A percentile compares a stretch with the other conserved stretches of the same genome.
phyloP scores from a whole-genome alignment of 495 filamentous ascomycete genomes.

The Umbilicaria muhlenbergii region DNA sequence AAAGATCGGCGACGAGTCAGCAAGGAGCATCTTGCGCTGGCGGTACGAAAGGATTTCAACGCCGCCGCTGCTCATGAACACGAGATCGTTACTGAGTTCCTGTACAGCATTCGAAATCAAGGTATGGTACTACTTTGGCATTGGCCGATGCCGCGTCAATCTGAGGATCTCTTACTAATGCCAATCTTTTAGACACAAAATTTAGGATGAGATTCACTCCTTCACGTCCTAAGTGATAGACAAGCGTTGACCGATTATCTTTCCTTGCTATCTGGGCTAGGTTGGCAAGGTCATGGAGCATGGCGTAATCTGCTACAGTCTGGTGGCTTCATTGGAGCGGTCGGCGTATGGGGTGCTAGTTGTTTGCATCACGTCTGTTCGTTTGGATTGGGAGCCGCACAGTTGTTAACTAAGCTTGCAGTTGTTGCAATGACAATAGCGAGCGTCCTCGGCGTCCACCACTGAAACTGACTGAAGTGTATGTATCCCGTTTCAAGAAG shows the following conservation, averaged over 20 bases:
- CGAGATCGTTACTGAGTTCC: slow-evolving; percentile 59
- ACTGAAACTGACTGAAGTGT: too few species aligned
- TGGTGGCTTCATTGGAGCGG: too few species aligned
- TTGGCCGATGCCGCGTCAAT: not conserved
- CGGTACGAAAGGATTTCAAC: slow-evolving; percentile 70
- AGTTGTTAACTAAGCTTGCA: too few species aligned
- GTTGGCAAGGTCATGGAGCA: too few species aligned
- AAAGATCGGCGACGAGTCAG: slow-evolving; percentile 42
- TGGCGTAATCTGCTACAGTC: too few species aligned
- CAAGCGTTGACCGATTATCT: not conserved
- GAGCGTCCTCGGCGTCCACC: too few species aligned
- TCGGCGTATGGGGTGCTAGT: too few species aligned
- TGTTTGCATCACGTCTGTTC: too few species aligned
- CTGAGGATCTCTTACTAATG: not conserved
- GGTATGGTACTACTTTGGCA: slow-evolving; percentile 22
- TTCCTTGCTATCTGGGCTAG: too few species aligned
- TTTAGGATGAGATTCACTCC: slow-evolving; percentile 31
- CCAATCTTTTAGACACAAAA: slow-evolving; percentile 21
- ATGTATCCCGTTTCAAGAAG: too few species aligned
- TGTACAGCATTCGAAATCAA: slow-evolving; percentile 53
- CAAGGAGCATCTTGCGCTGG: slow-evolving; percentile 50
- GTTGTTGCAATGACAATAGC: too few species aligned
- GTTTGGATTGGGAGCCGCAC: too few species aligned
- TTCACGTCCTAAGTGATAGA: slow-evolving; percentile 7
- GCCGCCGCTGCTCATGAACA: slow-evolving; percentile 55